phyloP scores from a whole-genome alignment of 2,329 filamentous ascomycete species.

The Falciphora oryzae region DNA sequence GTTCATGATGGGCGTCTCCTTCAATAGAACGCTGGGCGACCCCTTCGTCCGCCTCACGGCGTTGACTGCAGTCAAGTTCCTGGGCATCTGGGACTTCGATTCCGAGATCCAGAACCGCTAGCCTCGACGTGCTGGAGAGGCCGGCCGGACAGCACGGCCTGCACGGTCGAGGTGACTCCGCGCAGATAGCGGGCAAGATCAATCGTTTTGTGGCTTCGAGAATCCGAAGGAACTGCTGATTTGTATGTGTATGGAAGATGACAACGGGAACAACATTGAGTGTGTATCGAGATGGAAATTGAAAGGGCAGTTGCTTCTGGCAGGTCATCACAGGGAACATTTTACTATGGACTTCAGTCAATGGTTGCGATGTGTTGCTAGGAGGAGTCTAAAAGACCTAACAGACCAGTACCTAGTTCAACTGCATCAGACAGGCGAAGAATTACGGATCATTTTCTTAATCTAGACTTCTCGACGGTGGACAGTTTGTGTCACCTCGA shows the following conservation, averaged over 20 bases:
- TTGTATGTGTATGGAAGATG: not conserved
- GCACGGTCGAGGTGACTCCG: not conserved
- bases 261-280: not conserved
- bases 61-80: slow-evolving; percentile 7
- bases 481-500: no score
- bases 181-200: not conserved
- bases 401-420: not conserved
- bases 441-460: not conserved
- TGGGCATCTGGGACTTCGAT: slow-evolving; percentile 7
- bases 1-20: not conserved
- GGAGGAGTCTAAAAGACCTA: not conserved
- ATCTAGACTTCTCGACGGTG: not conserved
- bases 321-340: not conserved
- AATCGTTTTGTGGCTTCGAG: not conserved
- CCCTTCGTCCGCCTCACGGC: slow-evolving; percentile 4
- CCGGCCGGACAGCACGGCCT: not conserved
- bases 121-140: not conserved
- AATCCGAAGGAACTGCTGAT: not conserved
- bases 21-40: not conserved
- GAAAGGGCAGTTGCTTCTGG: not conserved
- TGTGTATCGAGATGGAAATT: not conserved
- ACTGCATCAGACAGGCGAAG: not conserved
- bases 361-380: not conserved
- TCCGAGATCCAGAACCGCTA: not conserved
- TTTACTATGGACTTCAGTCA: not conserved